These are phyloP conservation scores for Penicillium arizonense DNA, from an alignment of 495 filamentous ascomycete species.

Conservation along the genomic window DNA sequence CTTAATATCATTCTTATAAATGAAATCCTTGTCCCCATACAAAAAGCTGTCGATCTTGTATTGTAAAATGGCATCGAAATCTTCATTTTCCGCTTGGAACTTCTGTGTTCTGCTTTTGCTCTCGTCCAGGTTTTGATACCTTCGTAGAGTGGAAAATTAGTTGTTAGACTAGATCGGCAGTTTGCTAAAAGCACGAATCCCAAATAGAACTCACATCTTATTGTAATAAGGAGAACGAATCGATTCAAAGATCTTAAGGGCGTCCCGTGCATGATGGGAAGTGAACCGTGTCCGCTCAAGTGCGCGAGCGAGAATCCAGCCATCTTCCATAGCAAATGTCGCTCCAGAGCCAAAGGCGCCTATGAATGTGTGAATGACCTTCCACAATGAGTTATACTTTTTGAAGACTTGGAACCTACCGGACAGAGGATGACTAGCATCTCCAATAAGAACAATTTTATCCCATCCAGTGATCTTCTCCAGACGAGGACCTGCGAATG, in stretches of 20 bases:
- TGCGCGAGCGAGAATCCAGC: slow-evolving; percentile 44
- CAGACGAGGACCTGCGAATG: slow-evolving; percentile 39
- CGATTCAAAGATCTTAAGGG: slow-evolving; percentile 39
- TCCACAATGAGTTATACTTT: background rate
- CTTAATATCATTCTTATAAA: slow-evolving; percentile 46
- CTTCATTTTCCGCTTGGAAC: slow-evolving; percentile 10
- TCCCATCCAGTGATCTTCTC: slow-evolving; percentile 38
- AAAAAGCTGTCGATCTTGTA: slow-evolving; percentile 29
- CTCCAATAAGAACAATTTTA: slow-evolving; percentile 47
- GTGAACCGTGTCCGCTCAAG: slow-evolving; percentile 26
- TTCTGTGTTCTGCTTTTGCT: slow-evolving; percentile 18
- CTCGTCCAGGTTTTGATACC: slow-evolving; percentile 38
- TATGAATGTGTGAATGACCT: background rate
- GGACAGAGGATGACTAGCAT: slow-evolving; percentile 47
- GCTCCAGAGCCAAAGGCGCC: slow-evolving; percentile 47
- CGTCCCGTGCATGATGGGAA: slow-evolving; percentile 21
- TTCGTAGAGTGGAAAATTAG: slow-evolving; percentile 1
- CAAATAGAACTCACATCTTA: slow-evolving; percentile 8
- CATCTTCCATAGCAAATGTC: slow-evolving; percentile 51
- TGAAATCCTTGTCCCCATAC: slow-evolving; percentile 33
- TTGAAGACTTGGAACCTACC: slow-evolving; percentile 12
- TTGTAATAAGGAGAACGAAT: slow-evolving; percentile 47
- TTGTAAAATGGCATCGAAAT: slow-evolving; percentile 32
- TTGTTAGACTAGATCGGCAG: background rate
- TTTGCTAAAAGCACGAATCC: too few relatives aligned